phyloP scores from a whole-genome alignment of 345 rosid species.

The Citrus maxima region DNA sequence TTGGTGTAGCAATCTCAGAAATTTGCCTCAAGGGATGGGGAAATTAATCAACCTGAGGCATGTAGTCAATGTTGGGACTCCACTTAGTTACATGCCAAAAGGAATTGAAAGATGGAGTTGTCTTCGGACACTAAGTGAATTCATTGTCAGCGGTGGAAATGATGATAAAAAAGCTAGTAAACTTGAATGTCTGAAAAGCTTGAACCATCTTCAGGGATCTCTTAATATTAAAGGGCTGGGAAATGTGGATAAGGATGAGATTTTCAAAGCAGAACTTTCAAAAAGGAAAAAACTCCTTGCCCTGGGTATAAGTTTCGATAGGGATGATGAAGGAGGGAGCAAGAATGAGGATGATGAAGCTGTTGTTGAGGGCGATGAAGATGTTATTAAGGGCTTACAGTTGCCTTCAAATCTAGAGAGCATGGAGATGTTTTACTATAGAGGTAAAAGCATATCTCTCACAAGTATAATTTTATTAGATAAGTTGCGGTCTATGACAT shows the following conservation, averaged over 20 bases:
- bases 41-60: not conserved
- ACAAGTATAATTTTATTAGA: rapidly evolving
- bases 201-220: not conserved
- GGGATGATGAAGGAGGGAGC: too few relatives aligned
- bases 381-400: too few relatives aligned
- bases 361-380: too few relatives aligned
- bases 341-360: too few relatives aligned
- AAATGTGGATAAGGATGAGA: not conserved
- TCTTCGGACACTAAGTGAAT: not conserved
- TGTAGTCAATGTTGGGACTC: not conserved
- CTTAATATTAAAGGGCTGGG: not conserved
- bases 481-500: too few relatives aligned
- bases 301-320: too few relatives aligned
- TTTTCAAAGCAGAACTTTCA: too few relatives aligned
- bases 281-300: too few relatives aligned
- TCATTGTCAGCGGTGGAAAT: not conserved
- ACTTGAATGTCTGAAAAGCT: not conserved
- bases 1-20: too few relatives aligned
- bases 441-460: too few relatives aligned
- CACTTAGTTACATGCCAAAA: not conserved
- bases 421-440: too few relatives aligned
- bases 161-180: not conserved
- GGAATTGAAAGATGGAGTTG: not conserved
- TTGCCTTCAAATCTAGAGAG: too few relatives aligned
- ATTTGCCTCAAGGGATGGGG: not conserved